phyloP scores from a whole-genome alignment of 495 filamentous ascomycete genomes.

The Talaromyces borbonicus region DNA sequence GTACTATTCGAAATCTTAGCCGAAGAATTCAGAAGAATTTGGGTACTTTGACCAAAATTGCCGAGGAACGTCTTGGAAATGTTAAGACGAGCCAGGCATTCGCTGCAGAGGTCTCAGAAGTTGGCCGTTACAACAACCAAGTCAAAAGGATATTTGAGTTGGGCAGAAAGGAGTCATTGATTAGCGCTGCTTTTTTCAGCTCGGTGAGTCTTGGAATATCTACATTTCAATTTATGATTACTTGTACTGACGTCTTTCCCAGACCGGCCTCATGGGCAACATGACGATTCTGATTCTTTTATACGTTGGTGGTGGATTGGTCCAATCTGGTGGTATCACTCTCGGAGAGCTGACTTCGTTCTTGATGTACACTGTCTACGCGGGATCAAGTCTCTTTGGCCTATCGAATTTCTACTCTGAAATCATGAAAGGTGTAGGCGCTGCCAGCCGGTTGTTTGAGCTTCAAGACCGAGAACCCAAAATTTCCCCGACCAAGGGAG shows the following conservation, averaged over 20 bases:
- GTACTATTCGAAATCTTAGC: constrained; percentile 75
- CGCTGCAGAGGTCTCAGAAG: constrained; percentile 82
- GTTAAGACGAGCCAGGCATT: constrained; percentile 95
- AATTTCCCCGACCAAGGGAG: constrained; percentile 74
- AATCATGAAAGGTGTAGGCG: constrained; percentile 96
- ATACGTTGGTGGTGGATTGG: constrained; percentile 83
- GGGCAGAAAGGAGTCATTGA: constrained; percentile 73
- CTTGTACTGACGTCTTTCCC: constrained; percentile 6
- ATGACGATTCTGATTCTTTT: constrained; percentile 91
- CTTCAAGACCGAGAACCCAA: constrained; percentile 85
- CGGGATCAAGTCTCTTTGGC: constrained; percentile 83
- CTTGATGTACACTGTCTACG: constrained; percentile 95
- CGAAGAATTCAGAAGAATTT: constrained; percentile 87
- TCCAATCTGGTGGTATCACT: constrained; percentile 72
- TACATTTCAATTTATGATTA: neutral
- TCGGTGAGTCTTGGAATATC: constrained; percentile 38
- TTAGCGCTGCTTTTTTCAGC: constrained; percentile 87
- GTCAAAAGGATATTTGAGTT: constrained; percentile 85
- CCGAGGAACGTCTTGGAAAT: constrained; percentile 90
- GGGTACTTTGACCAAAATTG: constrained; percentile 87
- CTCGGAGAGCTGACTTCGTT: constrained; percentile 95
- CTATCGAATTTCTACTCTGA: constrained; percentile 95
- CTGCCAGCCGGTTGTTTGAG: constrained; percentile 89
- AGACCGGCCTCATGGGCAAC: constrained; percentile 83
- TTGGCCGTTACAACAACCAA: constrained; percentile 81